Evolutionary conservation across 1,284 basidiomycete genomes (phyloP).

Genomic region (Somion occarium): DNA sequence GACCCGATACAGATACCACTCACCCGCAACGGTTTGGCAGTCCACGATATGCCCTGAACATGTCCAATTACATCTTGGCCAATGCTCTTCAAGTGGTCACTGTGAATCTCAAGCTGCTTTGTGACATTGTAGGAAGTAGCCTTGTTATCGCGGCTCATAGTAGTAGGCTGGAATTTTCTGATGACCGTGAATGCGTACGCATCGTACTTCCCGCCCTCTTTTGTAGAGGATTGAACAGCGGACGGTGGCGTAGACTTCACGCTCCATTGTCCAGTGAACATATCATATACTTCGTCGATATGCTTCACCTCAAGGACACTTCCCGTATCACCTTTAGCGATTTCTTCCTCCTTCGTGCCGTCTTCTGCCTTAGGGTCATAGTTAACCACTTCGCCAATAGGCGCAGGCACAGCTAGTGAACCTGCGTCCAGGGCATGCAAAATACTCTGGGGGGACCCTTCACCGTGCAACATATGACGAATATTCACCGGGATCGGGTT

Average conservation of each 20-base stretch:
- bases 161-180: conserved; percentile 23
- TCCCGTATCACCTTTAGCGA: conserved; percentile 22
- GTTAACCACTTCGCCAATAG: conserved; percentile 2
- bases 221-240: conserved; percentile 9
- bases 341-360: conserved; percentile 12
- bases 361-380: not conserved
- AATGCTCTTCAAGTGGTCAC: conserved; percentile 46
- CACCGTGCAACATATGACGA: no score
- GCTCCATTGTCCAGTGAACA: conserved; percentile 21
- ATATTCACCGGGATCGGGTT: no score
- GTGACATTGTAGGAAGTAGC: conserved; percentile 22
- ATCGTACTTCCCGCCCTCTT: conserved; percentile 21
- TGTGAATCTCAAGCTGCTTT: conserved; percentile 44
- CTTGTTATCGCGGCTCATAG: conserved; percentile 8
- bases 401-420: conserved; percentile 5
- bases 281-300: conserved; percentile 25
- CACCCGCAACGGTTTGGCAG: conserved; percentile 49
- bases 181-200: conserved; percentile 27
- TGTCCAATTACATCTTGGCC: conserved; percentile 50
- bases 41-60: conserved; percentile 56
- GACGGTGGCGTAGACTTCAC: conserved; percentile 21
- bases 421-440: not conserved
- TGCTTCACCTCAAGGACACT: conserved; percentile 24
- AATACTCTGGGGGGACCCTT: no score
- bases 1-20: conserved; percentile 7